phyloP scores from a whole-genome alignment of 2,329 filamentous ascomycete species.

The Diaporthe sp. region DNA sequence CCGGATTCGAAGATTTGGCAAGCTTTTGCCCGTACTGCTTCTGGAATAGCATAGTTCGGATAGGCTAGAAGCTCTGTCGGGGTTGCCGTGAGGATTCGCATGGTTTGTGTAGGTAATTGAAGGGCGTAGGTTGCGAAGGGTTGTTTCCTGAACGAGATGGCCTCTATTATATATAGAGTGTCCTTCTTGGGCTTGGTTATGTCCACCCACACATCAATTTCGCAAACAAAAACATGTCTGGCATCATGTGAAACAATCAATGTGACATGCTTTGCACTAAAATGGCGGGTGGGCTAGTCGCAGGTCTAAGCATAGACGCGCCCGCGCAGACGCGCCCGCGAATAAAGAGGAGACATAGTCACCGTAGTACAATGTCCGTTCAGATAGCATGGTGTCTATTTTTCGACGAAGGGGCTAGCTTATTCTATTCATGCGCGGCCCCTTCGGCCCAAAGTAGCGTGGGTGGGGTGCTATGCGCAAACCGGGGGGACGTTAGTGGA shows the following conservation, averaged over 20 bases:
- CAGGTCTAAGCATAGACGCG: too few species aligned
- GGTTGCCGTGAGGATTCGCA: neutral
- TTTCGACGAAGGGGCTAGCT: too few species aligned
- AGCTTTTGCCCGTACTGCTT: neutral
- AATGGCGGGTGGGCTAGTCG: too few species aligned
- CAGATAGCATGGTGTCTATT: too few species aligned
- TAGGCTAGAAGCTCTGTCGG: slow-evolving; percentile 4
- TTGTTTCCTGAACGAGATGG: slow-evolving; percentile 11
- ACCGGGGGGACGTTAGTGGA: neutral
- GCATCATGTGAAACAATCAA: neutral
- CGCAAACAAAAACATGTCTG: neutral
- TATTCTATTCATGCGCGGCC: too few species aligned
- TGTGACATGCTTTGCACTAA: too few species aligned
- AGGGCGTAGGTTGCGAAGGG: neutral
- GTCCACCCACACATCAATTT: neutral
- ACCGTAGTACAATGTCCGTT: neutral
- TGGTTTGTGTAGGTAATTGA: neutral
- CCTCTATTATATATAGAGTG: neutral
- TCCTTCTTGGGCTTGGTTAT: neutral
- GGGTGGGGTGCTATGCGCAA: too few species aligned
- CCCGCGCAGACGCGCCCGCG: too few species aligned
- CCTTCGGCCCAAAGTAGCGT: too few species aligned
- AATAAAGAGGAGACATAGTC: too few species aligned
- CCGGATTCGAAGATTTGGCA: neutral
- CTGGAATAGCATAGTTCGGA: slow-evolving; percentile 11